Evolutionary conservation across 148 eudicot genomes (phyloP).

Genomic region (Fagopyrum homotropicum): DNA sequence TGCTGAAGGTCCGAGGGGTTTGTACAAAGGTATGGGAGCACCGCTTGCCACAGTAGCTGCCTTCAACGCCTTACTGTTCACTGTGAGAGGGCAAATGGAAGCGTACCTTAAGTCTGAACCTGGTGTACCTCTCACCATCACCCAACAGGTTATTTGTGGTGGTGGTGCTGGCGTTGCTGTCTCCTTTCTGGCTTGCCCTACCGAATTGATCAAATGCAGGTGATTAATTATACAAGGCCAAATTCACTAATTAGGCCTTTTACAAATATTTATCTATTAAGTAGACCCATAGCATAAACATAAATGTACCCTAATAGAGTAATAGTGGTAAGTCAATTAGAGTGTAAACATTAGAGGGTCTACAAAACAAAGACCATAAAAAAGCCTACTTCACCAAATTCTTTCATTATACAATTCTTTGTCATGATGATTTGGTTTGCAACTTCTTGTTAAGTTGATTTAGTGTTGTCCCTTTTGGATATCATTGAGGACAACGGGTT

Average conservation of each 20-base stretch:
- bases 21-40: slow-evolving; percentile 99
- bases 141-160: slow-evolving; percentile 72
- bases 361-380: too few relatives aligned
- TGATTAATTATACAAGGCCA: slow-evolving; percentile 14
- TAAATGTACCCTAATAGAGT: too few relatives aligned
- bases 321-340: too few relatives aligned
- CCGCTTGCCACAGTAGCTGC: slow-evolving; percentile 98
- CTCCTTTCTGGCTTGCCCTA: slow-evolving; percentile 82
- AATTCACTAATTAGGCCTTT: too few relatives aligned
- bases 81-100: slow-evolving; percentile 91
- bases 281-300: too few relatives aligned
- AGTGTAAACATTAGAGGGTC: too few relatives aligned
- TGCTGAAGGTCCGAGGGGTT: slow-evolving; percentile 77
- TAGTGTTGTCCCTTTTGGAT: neutral
- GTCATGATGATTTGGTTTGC: neutral
- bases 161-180: slow-evolving; percentile 95
- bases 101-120: slow-evolving; percentile 55
- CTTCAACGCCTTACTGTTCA: slow-evolving; percentile 80
- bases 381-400: too few relatives aligned
- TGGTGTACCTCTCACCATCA: slow-evolving; percentile 60
- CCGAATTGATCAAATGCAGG: slow-evolving; percentile 96
- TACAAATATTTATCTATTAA: too few relatives aligned
- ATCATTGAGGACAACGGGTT: too few relatives aligned
- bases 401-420: neutral
- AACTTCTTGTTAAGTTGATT: neutral